Evolutionary conservation across 78 protist genomes (phyloP), one percentile per base, ranked within the genome.

Genomic region (Reticulomyxa filosa): DNA sequence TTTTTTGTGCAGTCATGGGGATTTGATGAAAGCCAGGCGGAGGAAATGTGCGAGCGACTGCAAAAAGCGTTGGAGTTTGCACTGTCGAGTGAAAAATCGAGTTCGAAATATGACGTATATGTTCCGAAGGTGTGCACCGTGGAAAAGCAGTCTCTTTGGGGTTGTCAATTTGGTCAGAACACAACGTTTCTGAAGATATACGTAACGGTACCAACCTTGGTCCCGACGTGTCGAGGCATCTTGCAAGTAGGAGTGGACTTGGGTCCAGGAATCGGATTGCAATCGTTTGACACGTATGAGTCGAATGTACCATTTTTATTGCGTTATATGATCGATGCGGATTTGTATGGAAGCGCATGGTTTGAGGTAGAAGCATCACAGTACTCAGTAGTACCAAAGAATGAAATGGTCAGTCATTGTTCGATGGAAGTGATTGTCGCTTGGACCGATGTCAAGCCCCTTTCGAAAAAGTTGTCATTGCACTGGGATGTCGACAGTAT

Each of bases 271-370:
- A 17, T 11, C 26, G 74, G 74, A 4, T 22, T 2, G 29, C 48
- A 42, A 30, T 0, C 10, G 20, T 83, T 75, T 65, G 42, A 22
- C 39, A 90, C 96, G n/a, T 93, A 74, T 65, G 97, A 96, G 66
- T 50, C 89, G 55, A 86, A 93, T 52, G 48, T 93, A 23, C 80
- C 67, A 42, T 89, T 78, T 42, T 79, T 74, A 22, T 73, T 95
- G 64, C 93, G 98, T 51, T 92, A 79, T 70, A 75, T 93, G 86
- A 66, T 97, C 61, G 99, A 95, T 57, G 48, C 27, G 34, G 56
- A 63, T 20, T n/a, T 69, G 17, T 3, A 1, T 17, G 48, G 74
- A 35, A 20, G 62, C 51, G 11, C 5, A 27, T 69, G 74, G 74
- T 42, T 53, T 27, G 3, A 37, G 2, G 17, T 34, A 27, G 10